These are phyloP conservation scores for Toxoplasma gondii DNA, from an alignment of 169 alveolate genomes.

Conservation along the genomic window DNA sequence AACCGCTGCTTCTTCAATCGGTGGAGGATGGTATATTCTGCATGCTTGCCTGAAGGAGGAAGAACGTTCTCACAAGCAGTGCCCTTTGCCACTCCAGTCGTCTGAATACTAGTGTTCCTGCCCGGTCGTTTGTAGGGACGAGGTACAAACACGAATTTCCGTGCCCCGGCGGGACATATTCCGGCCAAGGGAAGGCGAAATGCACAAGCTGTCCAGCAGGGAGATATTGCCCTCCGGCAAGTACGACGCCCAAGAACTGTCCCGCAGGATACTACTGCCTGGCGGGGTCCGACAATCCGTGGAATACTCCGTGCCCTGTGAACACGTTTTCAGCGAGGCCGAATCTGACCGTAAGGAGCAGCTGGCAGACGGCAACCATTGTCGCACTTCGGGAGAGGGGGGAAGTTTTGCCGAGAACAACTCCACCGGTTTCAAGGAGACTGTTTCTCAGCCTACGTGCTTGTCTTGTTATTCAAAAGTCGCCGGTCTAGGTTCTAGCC, in stretches of 20 bases:
- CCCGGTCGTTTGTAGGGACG: background rate
- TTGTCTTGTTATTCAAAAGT: no score
- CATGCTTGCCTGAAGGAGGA: background rate
- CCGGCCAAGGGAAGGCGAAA: background rate
- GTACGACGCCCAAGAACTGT: background rate
- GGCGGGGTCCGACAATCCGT: constrained; percentile 12
- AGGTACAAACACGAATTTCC: background rate
- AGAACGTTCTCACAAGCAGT: background rate
- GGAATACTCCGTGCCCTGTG: constrained; percentile 32
- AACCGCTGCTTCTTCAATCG: background rate
- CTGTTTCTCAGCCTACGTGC: no score
- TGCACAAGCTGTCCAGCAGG: constrained; percentile 24
- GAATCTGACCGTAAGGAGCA: background rate
- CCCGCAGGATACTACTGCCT: constrained; percentile 34
- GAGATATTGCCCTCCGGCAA: background rate
- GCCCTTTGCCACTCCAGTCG: background rate
- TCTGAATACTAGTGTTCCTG: background rate
- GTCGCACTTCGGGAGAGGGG: background rate
- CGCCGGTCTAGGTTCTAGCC: no score
- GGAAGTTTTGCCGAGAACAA: no score
- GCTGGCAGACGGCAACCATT: background rate
- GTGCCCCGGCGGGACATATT: background rate
- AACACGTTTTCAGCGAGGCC: background rate
- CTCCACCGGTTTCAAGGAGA: no score
- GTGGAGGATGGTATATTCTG: background rate